These are phyloP conservation scores for Raddia guianensis DNA, from an alignment of 176 grass and related monocot genomes.

Conservation along the genomic window DNA sequence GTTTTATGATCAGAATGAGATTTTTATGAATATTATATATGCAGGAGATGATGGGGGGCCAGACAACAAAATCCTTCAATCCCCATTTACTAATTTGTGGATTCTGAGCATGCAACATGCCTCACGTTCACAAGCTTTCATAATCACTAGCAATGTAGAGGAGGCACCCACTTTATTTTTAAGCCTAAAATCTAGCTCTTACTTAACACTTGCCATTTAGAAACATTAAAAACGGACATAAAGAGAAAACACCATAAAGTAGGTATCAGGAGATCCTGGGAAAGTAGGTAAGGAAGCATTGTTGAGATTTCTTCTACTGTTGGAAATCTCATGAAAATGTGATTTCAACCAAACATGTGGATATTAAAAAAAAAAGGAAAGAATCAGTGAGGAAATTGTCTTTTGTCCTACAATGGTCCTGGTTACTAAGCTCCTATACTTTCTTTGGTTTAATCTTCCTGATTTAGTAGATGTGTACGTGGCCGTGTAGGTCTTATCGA, in stretches of 20 bases:
- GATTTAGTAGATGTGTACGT: not conserved
- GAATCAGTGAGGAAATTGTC: conserved; percentile 9
- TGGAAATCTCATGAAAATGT: conserved; percentile 2
- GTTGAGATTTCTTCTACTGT: conserved; percentile 24
- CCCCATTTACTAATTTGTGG: conserved; percentile 36
- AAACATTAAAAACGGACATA: conserved; percentile 33
- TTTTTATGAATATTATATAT: conserved; percentile 32
- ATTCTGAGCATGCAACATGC: conserved; percentile 48
- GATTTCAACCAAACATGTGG: conserved; percentile 14
- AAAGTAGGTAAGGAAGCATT: conserved; percentile 19
- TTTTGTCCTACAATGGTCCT: not conserved
- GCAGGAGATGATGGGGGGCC: conserved; percentile 40
- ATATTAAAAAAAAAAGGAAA: conserved; percentile 21
- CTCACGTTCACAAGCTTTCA: conserved; percentile 43
- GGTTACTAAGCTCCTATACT: conserved; percentile 1
- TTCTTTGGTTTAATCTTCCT: not conserved
- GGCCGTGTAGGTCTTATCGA: not conserved
- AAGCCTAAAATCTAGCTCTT: conserved; percentile 42
- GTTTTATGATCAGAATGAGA: not conserved
- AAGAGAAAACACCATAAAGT: conserved; percentile 45
- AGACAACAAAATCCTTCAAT: conserved; percentile 42
- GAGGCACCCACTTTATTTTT: conserved; percentile 47
- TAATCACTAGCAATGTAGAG: conserved; percentile 45
- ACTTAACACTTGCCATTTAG: conserved; percentile 47
- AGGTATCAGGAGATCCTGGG: conserved; percentile 35